Conservation (phyloP, 2,329 filamentous ascomycete species). For the Scortechinia acanthostroma region DNA sequence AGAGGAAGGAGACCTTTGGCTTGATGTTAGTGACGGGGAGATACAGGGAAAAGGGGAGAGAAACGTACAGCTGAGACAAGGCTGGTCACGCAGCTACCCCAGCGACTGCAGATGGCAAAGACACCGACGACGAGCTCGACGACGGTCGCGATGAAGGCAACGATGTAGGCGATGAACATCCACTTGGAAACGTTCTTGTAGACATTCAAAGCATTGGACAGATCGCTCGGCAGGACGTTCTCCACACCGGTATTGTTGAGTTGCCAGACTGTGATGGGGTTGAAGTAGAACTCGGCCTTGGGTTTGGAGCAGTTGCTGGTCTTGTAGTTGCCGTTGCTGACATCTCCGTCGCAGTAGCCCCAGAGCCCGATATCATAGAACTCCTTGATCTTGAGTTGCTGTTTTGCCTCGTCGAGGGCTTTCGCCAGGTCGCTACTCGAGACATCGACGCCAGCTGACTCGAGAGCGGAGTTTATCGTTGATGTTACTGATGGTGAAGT, state of each 20-base stretch:
- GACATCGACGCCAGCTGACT: not conserved
- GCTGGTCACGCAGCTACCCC: slow-evolving; percentile 55
- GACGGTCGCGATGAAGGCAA: slow-evolving; percentile 55
- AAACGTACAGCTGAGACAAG: slow-evolving; percentile 28
- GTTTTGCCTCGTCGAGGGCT: not conserved
- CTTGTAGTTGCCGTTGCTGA: slow-evolving; percentile 14
- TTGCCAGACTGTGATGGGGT: slow-evolving; percentile 44
- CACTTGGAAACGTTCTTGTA: slow-evolving; percentile 34
- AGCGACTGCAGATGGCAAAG: slow-evolving; percentile 28
- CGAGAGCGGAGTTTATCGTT: not conserved
- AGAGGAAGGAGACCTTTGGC: not conserved
- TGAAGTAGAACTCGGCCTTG: slow-evolving; percentile 51
- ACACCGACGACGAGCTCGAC: slow-evolving; percentile 4
- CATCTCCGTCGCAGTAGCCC: slow-evolving; percentile 43
- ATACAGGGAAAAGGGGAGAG: not conserved
- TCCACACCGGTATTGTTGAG: slow-evolving; percentile 34
- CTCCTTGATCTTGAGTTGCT: slow-evolving; percentile 34
- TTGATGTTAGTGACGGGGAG: not conserved
- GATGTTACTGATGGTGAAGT: not conserved
- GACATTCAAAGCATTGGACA: slow-evolving; percentile 46
- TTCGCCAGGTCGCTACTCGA: not conserved
- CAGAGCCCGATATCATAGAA: slow-evolving; percentile 57
- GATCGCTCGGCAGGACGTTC: slow-evolving; percentile 29
- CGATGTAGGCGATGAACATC: slow-evolving; percentile 43
- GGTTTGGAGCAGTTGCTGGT: slow-evolving; percentile 38